These are phyloP conservation scores for Sphaerosporella brunnea DNA, from an alignment of 495 filamentous ascomycete genomes.

Conservation along the genomic window DNA sequence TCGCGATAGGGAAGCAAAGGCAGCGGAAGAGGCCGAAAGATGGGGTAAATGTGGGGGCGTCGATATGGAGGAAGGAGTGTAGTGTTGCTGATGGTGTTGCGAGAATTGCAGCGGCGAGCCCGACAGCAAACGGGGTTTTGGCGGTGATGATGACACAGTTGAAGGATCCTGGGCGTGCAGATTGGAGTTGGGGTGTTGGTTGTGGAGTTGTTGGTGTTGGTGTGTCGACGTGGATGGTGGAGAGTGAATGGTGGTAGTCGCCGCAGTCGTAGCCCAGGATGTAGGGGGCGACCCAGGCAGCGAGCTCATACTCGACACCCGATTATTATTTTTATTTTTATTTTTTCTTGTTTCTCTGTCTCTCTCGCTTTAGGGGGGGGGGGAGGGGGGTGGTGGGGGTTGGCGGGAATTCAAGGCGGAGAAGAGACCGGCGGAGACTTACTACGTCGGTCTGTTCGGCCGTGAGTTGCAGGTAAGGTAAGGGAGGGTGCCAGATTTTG, in stretches of 20 bases:
- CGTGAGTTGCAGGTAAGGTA: too few relatives aligned
- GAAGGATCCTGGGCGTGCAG: background rate
- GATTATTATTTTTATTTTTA: too few relatives aligned
- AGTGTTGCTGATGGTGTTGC: too few relatives aligned
- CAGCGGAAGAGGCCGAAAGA: conserved; percentile 1
- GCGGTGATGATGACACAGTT: background rate
- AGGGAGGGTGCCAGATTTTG: too few relatives aligned
- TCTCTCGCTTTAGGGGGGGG: too few relatives aligned
- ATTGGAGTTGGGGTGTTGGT: background rate
- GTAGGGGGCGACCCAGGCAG: conserved; percentile 6
- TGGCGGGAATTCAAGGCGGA: too few relatives aligned
- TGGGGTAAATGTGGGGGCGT: conserved; percentile 5
- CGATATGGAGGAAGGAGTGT: background rate
- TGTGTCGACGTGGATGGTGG: background rate
- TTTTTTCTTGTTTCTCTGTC: too few relatives aligned
- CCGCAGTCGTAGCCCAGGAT: background rate
- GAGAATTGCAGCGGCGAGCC: background rate
- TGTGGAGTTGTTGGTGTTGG: background rate
- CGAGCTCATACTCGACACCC: conserved; percentile 4
- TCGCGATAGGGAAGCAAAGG: conserved; percentile 4
- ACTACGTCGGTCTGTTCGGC: too few relatives aligned
- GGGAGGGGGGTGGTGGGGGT: too few relatives aligned
- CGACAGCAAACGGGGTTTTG: background rate
- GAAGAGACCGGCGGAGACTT: too few relatives aligned
- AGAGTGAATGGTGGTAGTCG: too few relatives aligned